Conservation (phyloP, 192 early-diverging fungal genomes). For the Dissophora ornata region DNA sequence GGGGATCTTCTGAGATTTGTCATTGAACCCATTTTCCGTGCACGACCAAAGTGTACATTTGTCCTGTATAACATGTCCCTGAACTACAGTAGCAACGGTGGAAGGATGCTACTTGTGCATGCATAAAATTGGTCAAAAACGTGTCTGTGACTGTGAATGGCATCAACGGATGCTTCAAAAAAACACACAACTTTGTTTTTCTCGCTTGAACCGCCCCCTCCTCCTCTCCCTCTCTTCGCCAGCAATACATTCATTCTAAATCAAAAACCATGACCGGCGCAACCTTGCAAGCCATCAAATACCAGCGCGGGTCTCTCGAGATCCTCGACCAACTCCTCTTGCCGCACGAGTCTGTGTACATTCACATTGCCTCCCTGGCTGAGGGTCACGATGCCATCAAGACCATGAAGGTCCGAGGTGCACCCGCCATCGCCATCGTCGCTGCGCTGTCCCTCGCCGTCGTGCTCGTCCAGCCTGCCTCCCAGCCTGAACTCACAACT, state of each 20-base stretch:
- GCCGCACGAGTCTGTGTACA: slow-evolving; percentile 85
- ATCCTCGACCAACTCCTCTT: slow-evolving; percentile 94
- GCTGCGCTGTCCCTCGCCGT: slow-evolving; percentile 92
- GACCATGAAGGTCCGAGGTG: slow-evolving; percentile 92
- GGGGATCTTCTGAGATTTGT: no score
- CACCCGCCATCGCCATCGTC: slow-evolving; percentile 98
- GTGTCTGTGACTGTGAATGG: slow-evolving; percentile 16
- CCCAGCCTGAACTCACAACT: slow-evolving; percentile 35
- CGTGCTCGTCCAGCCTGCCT: slow-evolving; percentile 62
- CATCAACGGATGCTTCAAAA: no score
- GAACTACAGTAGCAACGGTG: no score
- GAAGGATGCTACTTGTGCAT: no score
- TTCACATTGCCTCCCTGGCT: slow-evolving; percentile 67
- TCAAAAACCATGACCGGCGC: slow-evolving; percentile 42
- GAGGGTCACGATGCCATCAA: slow-evolving; percentile 90
- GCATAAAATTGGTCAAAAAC: no score
- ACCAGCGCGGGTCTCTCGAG: slow-evolving; percentile 65
- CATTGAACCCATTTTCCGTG: no score
- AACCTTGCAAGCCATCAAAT: slow-evolving; percentile 67
- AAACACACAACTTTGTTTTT: no score
- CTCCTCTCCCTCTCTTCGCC: no score
- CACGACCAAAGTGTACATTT: no score
- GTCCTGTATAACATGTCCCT: no score
- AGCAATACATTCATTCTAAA: no score
- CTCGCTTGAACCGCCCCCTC: no score